These are phyloP conservation scores for Aureobasidium sp. DNA, from an alignment of 2,329 filamentous ascomycete species.

Conservation along the genomic window DNA sequence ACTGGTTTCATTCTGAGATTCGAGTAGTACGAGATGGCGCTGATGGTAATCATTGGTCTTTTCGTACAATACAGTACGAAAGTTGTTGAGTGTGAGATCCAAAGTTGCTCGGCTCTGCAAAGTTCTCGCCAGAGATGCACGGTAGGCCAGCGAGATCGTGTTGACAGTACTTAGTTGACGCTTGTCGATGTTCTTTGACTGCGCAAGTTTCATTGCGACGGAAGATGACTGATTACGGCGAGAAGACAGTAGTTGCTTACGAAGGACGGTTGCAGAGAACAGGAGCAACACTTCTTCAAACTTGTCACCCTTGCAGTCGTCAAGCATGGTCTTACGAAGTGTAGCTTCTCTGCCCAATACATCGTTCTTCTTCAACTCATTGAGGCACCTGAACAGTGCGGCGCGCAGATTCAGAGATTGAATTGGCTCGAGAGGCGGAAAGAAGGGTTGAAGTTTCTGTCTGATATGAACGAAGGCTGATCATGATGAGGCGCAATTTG, in stretches of 20 bases:
- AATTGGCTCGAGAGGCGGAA: slow-evolving; percentile 80
- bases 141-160: slow-evolving; percentile 66
- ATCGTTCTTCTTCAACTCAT: slow-evolving; percentile 82
- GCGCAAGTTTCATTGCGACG: slow-evolving; percentile 46
- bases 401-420: slow-evolving; percentile 87
- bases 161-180: slow-evolving; percentile 41
- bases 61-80: slow-evolving; percentile 55
- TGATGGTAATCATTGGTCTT: slow-evolving; percentile 55
- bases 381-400: slow-evolving; percentile 71
- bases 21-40: slow-evolving; percentile 26
- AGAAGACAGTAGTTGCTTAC: slow-evolving; percentile 52
- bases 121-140: slow-evolving; percentile 50
- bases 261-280: slow-evolving; percentile 78
- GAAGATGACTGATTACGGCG: slow-evolving; percentile 28
- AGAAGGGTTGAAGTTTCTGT: slow-evolving; percentile 83
- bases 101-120: slow-evolving; percentile 21
- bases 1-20: neutral
- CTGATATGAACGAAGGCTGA: neutral
- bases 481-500: neutral
- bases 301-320: slow-evolving; percentile 89
- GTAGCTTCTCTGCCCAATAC: slow-evolving; percentile 71
- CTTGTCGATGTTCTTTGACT: slow-evolving; percentile 31
- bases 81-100: slow-evolving; percentile 53
- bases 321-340: slow-evolving; percentile 88
- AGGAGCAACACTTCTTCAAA: slow-evolving; percentile 77